Conservation (phyloP, 116 monocot species). For the Papilionanthe hybrid region DNA sequence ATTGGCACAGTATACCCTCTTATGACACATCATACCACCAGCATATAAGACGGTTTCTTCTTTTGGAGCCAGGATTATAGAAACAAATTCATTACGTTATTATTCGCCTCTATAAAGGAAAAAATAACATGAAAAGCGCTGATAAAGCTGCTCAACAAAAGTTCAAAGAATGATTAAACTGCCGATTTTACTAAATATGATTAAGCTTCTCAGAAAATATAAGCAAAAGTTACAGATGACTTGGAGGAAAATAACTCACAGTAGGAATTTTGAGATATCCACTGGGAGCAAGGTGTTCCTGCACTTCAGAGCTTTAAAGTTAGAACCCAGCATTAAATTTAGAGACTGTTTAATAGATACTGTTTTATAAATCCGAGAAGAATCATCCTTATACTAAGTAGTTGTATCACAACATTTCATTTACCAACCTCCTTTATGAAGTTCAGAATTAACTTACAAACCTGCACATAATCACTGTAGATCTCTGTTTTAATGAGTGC, state of each 20-base stretch:
- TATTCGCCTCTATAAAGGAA: neutral
- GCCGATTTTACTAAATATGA: neutral
- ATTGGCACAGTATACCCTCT: neutral
- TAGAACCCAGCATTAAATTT: conserved; percentile 7
- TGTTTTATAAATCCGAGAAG: neutral
- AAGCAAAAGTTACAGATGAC: neutral
- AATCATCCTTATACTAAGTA: neutral
- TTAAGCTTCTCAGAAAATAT: neutral
- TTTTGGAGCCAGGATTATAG: neutral
- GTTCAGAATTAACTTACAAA: conserved; percentile 21
- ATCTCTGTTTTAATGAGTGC: conserved; percentile 67
- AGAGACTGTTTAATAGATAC: neutral
- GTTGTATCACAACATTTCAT: neutral
- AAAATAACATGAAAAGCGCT: neutral
- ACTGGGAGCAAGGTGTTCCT: conserved; percentile 86
- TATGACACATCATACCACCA: neutral
- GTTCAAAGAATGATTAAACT: neutral
- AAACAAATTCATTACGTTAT: neutral
- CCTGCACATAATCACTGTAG: conserved; percentile 89
- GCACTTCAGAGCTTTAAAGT: conserved; percentile 24
- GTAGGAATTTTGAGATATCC: conserved; percentile 95
- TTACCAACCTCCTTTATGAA: neutral
- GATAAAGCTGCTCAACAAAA: neutral
- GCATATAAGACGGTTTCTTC: neutral
- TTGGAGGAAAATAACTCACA: conserved; percentile 40